Evolutionary conservation across 208 protist genomes (phyloP), one percentile per base, ranked within the genome.

Genomic region (Wallacemonas sp.): DNA sequence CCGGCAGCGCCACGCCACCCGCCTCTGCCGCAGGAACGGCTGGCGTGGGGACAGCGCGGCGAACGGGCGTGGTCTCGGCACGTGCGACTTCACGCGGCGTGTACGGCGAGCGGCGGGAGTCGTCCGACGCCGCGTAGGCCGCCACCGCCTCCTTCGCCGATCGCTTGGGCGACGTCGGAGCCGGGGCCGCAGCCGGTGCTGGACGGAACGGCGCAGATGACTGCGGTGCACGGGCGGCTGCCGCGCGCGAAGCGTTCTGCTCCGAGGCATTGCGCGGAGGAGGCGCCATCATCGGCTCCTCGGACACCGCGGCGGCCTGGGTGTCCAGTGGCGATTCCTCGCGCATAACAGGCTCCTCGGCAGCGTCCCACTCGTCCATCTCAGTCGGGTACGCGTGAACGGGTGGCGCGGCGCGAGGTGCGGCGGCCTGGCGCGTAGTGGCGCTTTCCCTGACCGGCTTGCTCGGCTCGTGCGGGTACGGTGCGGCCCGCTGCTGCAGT

Each of bases 251-350:
- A 6, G 39, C 26, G 45, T 57, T 57, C 30, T 5, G 50, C 17
- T 57, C 38, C 13, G 9, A 57, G n/a, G 50, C 50, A 21, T 57
- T 57, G 32, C 50, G 36, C 12, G 50, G 50, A 10, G 50, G 50
- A 26, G 50, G 17, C 12, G 50, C 29, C 50, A 24, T 33, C 29
- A 37, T 57, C 12, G 50, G 24, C 50, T 57, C 50, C 19, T 34
- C 50, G 30, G 50, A 10, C 50, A 38, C 50, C 19, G 15, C 50
- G 30, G 50, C 50, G 30, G 50, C 50, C 50, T 57, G 50, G 5
- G 50, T 57, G 50, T 34, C 17, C 15, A 32, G 24, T 27, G 19
- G 29, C 13, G 37, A 58, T 13, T 68, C 68, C n/a, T 68, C 68
- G 19, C 45, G 57, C 33, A 36, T 15, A 3, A 73, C n/a, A 17